Evolutionary conservation across 2,329 filamentous ascomycete genomes (phyloP), one percentile per base, ranked within the genome.

Genomic region (Apiospora pterosperma): DNA sequence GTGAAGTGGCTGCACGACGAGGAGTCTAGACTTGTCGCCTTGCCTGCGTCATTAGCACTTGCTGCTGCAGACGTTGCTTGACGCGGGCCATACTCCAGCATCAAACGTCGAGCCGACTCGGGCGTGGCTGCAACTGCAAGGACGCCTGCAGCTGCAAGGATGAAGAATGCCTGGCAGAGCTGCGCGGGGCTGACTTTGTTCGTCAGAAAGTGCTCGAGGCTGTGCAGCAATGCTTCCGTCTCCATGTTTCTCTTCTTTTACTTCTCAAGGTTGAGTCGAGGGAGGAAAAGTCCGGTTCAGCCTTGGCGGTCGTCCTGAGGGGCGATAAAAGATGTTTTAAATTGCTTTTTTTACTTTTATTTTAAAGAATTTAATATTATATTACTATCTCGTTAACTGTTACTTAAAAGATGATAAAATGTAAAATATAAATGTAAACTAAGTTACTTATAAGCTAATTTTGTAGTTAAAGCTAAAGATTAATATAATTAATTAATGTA

Each of bases 151-250:
- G 80, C 75, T 3, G 80, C 74, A 59, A 82, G 68, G 41, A 82
- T 71, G 71, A 85, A 86, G 71, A 82, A 81, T 28, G 76, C 69
- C 69, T 84, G 84, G 67, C 82, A 84, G 36, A 71, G 65, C 6
- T 66, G 61, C n/a, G 74, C 71, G 14, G 74, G 73, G 55, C 67
- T 73, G 28, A 73, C 62, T 48, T 63, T 25, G 59, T 60, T 7
- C 48, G 48, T 55, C 48, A 55, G 48, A 28, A 55, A 55, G n/a
- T 55, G 48, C 48, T 55, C 48, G 48, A 55, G 48, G 48, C 28
- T 55, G 48, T 34, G 28, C 19, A 55, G 48, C 6, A 55, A 55
- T 25, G 48, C 19, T 42, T 42, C 39, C n/a, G 8, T 38, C 36
- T 38, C 16, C 2, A 2, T 38, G 4, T 38, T 38, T 2, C 6